Percentiles rank a stretch among this genome's conserved stretches.
phyloP scores from a whole-genome alignment of 352 stramenopile species.

The Plasmopara muralis region DNA sequence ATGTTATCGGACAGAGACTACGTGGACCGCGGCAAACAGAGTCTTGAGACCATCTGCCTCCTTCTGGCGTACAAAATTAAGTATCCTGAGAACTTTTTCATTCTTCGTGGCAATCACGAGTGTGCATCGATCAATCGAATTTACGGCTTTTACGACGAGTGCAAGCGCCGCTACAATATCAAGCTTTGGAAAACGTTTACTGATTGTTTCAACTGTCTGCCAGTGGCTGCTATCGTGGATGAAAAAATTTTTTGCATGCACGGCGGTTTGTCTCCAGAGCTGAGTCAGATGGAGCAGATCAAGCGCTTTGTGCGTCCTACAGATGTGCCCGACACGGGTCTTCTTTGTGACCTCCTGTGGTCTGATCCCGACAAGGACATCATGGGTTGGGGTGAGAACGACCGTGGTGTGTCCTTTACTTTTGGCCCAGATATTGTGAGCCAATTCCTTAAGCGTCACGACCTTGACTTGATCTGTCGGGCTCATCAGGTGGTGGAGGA shows the following conservation, averaged over 20 bases:
- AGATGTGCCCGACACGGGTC: slow-evolving; percentile 77
- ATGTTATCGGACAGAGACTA: slow-evolving; percentile 58
- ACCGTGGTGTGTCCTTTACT: slow-evolving; percentile 97
- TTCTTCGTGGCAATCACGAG: slow-evolving; percentile 98
- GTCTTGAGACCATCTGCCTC: slow-evolving; percentile 97
- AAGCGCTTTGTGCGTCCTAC: slow-evolving; percentile 78
- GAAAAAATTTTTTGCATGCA: slow-evolving; percentile 99
- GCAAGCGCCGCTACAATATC: slow-evolving; percentile 90
- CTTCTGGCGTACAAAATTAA: slow-evolving; percentile 99
- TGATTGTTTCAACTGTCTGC: slow-evolving; percentile 99
- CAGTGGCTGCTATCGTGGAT: slow-evolving; percentile 92
- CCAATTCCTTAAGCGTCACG: slow-evolving; percentile 95
- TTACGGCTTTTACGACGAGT: slow-evolving; percentile 99
- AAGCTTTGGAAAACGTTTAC: slow-evolving; percentile 95
- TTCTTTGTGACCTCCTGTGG: slow-evolving; percentile 86
- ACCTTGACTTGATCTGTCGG: slow-evolving; percentile 97
- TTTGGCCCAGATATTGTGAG: slow-evolving; percentile 97
- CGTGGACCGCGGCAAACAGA: slow-evolving; percentile 92
- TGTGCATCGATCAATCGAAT: slow-evolving; percentile 98
- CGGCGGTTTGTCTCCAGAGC: slow-evolving; percentile 85
- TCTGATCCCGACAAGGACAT: slow-evolving; percentile 81
- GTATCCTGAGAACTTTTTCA: slow-evolving; percentile 96
- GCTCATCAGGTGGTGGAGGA: slow-evolving; percentile 99
- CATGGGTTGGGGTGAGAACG: slow-evolving; percentile 93
- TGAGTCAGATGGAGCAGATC: slow-evolving; percentile 98